Base-by-base conservation (phyloP, 1,139 yeast genomes). In the Candida glucosophila region DNA sequence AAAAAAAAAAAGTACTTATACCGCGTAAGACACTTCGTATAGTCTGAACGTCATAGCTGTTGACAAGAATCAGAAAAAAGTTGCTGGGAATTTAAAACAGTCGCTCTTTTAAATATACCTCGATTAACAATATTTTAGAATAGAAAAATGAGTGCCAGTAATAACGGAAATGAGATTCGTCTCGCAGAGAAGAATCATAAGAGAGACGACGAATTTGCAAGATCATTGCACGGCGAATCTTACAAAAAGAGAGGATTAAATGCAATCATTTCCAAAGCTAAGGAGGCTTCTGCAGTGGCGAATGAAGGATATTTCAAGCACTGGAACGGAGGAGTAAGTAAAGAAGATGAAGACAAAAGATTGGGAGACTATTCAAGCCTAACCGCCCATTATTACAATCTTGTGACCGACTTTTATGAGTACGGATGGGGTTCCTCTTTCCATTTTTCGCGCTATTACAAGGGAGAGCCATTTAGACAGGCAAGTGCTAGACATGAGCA, bases 401-500 rank as follows among this genome's bases (percentile, higher is more conserved):
- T 90, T 52, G 97, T 85, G 29, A 88, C 98, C 20, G 98, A 90
- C 57, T 83, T 76, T 50, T 90, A 90, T 67, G 98, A 90, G 64
- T 90, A 90, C 57, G 98, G 98, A 24, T 90, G 98, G 98, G 98
- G 98, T 36, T 73, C 95, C 14, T 83, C 95, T n/a, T 90, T 90
- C 83, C 98, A 90, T 58, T 90, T 90, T 55, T 83, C 95, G 23
- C 75, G 95, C 45, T 90, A 79, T 65, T 88, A 83, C 67, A 70
- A 67, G 49, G 97, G 96, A 35, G 98, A 90, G 62, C 77, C 93
- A 20, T 90, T 90, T 64, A 66, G 75, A 49, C 97, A 90, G 58
- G 95, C 97, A 23, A 76, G 85, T 41, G 97, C 97, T 26, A 76
- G 98, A 65, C 98, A 90, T 58, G 98, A 90, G 63, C 98, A 90